Evolutionary conservation across 331 rosid species (phyloP), one percentile per base, ranked within the genome.

Genomic region (Pyrus hybrid): DNA sequence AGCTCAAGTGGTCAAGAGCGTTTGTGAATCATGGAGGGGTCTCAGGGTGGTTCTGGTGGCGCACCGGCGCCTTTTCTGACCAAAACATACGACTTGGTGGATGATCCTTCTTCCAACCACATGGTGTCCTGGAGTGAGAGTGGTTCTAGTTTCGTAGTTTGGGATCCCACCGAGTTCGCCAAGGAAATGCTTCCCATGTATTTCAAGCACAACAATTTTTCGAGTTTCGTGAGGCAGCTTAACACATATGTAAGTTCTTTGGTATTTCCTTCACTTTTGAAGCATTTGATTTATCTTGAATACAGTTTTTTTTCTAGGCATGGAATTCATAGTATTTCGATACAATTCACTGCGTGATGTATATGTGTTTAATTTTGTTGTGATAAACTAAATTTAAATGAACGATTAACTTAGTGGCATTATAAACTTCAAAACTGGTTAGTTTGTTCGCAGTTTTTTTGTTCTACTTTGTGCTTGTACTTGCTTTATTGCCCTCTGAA

Each of bases 131-230:
- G 89, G 89, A 83, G 70, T 68, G 75, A 53, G 11, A 86, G 20
- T 72, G 89, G 89, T 23, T 71, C 69, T 68, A 86, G 89, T 76
- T 86, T 86, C 26, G 81, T 86, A 33, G 87, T 86, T 21, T 86
- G 89, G 87, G 80, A 86, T 71, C 85, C 86, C 32, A 80, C 83
- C 41, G 87, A 86, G 41, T 83, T 86, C 17, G 81, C 89, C 45
- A 74, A 58, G 62, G 87, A 83, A 29, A 64, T 86, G 81, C 89
- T 86, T 49, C 89, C 87, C 14, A 21, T 80, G 75, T 83, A 83
- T 58, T 86, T 86, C 88, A 85, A 85, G 79, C 88, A 85, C 84
- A 81, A 85, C 71, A 85, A 85, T 22, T 85, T 85, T 72, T 86
- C 89, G 3, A 86, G 89, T 33, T 86, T 86, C 53, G 86, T 82